Evolutionary conservation across 495 filamentous ascomycete species (phyloP), one percentile per base, ranked within the genome.

Genomic region (Zalerion maritima): DNA sequence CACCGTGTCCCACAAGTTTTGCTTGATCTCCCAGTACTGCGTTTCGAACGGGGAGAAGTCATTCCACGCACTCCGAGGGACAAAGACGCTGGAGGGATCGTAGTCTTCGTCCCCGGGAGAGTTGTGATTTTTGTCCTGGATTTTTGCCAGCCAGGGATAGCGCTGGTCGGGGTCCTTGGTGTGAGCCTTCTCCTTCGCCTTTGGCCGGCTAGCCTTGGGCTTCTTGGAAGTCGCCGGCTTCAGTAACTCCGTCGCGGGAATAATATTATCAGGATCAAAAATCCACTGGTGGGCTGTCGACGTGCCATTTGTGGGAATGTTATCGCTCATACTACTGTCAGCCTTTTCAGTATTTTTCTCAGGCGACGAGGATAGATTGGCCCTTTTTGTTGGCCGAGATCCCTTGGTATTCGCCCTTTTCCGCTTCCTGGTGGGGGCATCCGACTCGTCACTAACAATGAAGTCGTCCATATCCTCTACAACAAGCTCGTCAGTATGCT

Each of bases 21-120:
- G 80, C 62, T 99, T 99, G 52, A 99, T 96, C 45, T 94, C 86
- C 89, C 89, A 99, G 53, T 96, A 99, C 42, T 99, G 89, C 50
- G 84, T 89, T 57, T 99, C 89, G 36, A 99, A 99, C 0, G 87
- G 67, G 0, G 83, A 83, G 47, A 99, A 94, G 3, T 77, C 69
- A 0, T 50, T 53, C 69, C 71, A 84, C 6, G 83, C 82, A 3
- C 60, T 25, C 0, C 78, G 75, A 10, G 91, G 91, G 24, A 99
- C 77, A 50, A 81, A 89, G 12, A 99, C 66, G 0, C 84, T 87
- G 7, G 80, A 68, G n/a, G 83, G 84, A 41, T 99, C 86, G 37
- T 83, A 92, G 29, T 96, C 87, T 0, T 83, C 78, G 50, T 94
- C 74, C n/a, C 64, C 72, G 3, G 69, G 67, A 2, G 78, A 67